A percentile compares a stretch with the other conserved stretches of the same genome.
Conservation (phyloP, 2,329 filamentous ascomycete species). For the Fusarium tuaranense region DNA sequence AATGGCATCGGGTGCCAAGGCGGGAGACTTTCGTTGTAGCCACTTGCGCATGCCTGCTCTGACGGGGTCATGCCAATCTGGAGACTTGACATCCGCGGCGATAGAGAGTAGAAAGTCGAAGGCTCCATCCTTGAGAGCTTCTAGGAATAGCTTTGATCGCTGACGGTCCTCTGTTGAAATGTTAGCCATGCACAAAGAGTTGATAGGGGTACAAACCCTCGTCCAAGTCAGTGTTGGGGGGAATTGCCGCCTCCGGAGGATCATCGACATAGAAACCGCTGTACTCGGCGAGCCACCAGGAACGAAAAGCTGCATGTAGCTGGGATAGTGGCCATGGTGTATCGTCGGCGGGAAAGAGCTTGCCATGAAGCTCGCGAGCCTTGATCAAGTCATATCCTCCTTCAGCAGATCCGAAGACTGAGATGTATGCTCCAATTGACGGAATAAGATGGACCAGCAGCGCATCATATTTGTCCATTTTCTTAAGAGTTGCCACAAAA, state of each 20-base stretch:
- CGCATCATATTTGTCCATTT: conserved; percentile 81
- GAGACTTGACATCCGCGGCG: conserved; percentile 81
- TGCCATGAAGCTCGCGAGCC: conserved; percentile 76
- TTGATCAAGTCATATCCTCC: conserved; percentile 74
- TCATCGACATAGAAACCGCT: conserved; percentile 89
- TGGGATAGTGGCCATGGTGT: conserved; percentile 78
- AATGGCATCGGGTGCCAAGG: conserved; percentile 74
- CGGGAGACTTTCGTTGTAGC: conserved; percentile 82
- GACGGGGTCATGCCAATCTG: conserved; percentile 89
- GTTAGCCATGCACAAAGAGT: conserved; percentile 26
- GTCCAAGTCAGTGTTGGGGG: conserved; percentile 72
- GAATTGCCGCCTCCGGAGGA: conserved; percentile 67
- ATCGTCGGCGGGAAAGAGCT: conserved; percentile 75
- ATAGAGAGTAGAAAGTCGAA: conserved; percentile 92
- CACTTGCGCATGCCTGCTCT: conserved; percentile 85
- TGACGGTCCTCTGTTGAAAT: conserved; percentile 71
- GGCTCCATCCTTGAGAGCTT: conserved; percentile 86
- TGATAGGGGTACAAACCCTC: conserved; percentile 55
- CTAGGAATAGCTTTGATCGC: conserved; percentile 78
- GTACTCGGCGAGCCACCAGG: conserved; percentile 94
- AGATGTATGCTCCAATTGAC: conserved; percentile 80
- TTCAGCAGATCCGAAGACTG: conserved; percentile 82
- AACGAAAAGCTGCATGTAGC: conserved; percentile 81
- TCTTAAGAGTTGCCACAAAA: conserved; percentile 76
- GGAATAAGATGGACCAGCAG: conserved; percentile 84